These are phyloP conservation scores for Coemansia sp. DNA, from an alignment of 192 early-diverging fungal genomes.

Conservation along the genomic window DNA sequence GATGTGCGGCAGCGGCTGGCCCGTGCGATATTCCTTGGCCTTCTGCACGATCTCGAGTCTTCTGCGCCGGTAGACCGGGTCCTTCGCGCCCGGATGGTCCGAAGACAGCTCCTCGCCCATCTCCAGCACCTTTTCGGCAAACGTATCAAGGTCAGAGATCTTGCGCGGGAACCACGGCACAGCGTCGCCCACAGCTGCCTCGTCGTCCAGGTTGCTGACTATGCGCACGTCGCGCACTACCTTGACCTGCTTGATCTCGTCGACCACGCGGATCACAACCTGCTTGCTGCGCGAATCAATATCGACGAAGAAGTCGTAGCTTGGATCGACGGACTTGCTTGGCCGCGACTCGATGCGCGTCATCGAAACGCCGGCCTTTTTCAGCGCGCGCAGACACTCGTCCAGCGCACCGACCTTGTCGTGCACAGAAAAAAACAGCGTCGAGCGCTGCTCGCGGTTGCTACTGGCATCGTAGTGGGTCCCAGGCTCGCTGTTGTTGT, in stretches of 20 bases:
- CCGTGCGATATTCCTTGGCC: slow-evolving; percentile 74
- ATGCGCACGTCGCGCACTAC: slow-evolving; percentile 67
- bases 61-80: slow-evolving; percentile 78
- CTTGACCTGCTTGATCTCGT: slow-evolving; percentile 56
- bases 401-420: slow-evolving; percentile 87
- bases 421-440: slow-evolving; percentile 72
- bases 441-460: slow-evolving; percentile 52
- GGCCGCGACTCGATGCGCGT: slow-evolving; percentile 96
- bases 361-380: slow-evolving; percentile 71
- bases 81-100: slow-evolving; percentile 92
- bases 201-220: slow-evolving; percentile 23
- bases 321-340: slow-evolving; percentile 67
- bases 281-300: slow-evolving; percentile 65
- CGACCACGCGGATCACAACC: slow-evolving; percentile 61
- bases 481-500: slow-evolving; percentile 16
- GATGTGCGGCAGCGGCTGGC: slow-evolving; percentile 74
- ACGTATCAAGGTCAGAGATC: slow-evolving; percentile 85
- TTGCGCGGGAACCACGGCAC: slow-evolving; percentile 96
- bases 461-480: slow-evolving; percentile 29
- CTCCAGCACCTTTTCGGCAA: slow-evolving; percentile 87
- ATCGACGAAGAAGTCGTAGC: slow-evolving; percentile 95
- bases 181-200: slow-evolving; percentile 15
- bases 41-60: slow-evolving; percentile 78
- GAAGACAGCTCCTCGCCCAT: slow-evolving; percentile 86
- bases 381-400: slow-evolving; percentile 72